These are phyloP conservation scores for Umbelopsis sp. DNA, from an alignment of 192 early-diverging fungal species.

Conservation along the genomic window DNA sequence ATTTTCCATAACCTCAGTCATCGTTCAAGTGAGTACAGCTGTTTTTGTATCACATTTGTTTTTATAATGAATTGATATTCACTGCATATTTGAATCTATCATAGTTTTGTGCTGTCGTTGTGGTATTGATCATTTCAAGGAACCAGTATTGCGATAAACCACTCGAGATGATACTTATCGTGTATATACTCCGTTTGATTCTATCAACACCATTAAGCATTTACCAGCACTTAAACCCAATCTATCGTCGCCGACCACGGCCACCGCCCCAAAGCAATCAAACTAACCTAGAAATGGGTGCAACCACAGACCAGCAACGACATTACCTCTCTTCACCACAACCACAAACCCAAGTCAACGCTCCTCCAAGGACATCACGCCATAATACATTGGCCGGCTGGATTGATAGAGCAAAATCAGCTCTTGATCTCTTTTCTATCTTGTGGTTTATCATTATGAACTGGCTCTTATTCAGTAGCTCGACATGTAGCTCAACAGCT, in stretches of 20 bases:
- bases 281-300: slow-evolving; percentile 12
- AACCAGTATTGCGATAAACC: slow-evolving; percentile 43
- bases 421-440: slow-evolving; percentile 58
- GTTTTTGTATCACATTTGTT: neutral
- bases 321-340: neutral
- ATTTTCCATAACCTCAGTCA: slow-evolving; percentile 4
- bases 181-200: slow-evolving; percentile 59
- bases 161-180: slow-evolving; percentile 60
- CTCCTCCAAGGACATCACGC: neutral
- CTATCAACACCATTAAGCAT: slow-evolving; percentile 66
- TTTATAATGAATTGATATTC: neutral
- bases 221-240: slow-evolving; percentile 58
- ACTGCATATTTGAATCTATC: neutral
- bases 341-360: neutral
- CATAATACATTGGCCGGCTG: slow-evolving; percentile 12
- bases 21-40: neutral
- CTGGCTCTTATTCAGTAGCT: slow-evolving; percentile 63
- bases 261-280: neutral
- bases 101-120: neutral
- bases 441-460: slow-evolving; percentile 73
- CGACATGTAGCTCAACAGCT: slow-evolving; percentile 49
- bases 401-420: slow-evolving; percentile 58
- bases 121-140: slow-evolving; percentile 7
- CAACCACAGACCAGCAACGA: neutral
- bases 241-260: slow-evolving; percentile 24